Conservation (phyloP, 225 moss, liverwort and hornwort genomes). For the Marchantia polymorpha region DNA sequence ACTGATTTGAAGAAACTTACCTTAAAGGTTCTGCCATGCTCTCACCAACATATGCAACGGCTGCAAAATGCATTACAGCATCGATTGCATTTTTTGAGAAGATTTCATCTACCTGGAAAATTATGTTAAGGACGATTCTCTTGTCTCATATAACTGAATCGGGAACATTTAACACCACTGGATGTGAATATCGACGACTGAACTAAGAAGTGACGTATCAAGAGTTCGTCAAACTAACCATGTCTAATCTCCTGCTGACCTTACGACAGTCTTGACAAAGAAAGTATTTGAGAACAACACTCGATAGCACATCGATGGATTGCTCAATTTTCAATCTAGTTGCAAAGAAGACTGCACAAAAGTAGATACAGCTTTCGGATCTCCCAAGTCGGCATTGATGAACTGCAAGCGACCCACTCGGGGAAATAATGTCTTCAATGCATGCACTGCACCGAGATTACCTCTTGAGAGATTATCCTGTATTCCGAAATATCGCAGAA, state of each 20-base stretch:
- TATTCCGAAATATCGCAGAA: neutral
- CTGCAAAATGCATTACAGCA: constrained; percentile 80
- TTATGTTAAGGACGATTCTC: neutral
- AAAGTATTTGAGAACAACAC: neutral
- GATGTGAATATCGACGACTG: too few species aligned
- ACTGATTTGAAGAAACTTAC: constrained; percentile 26
- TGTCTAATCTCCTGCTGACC: constrained; percentile 11
- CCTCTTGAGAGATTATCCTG: constrained; percentile 79
- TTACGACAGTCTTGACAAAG: constrained; percentile 23
- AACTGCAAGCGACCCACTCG: constrained; percentile 65
- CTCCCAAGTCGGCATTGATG: constrained; percentile 64
- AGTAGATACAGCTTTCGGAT: constrained; percentile 69
- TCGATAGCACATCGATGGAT: neutral
- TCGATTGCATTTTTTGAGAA: constrained; percentile 61
- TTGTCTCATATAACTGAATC: neutral
- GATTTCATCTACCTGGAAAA: constrained; percentile 54
- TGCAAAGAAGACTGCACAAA: neutral
- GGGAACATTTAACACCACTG: too few species aligned
- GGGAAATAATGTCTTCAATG: constrained; percentile 59
- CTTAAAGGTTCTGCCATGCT: constrained; percentile 70
- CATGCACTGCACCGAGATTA: constrained; percentile 63
- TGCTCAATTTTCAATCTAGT: neutral
- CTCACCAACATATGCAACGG: constrained; percentile 75
- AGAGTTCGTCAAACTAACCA: too few species aligned
- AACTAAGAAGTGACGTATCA: neutral